Evolutionary conservation across 345 rosid species (phyloP).

Genomic region (Aurinia saxatilis): DNA sequence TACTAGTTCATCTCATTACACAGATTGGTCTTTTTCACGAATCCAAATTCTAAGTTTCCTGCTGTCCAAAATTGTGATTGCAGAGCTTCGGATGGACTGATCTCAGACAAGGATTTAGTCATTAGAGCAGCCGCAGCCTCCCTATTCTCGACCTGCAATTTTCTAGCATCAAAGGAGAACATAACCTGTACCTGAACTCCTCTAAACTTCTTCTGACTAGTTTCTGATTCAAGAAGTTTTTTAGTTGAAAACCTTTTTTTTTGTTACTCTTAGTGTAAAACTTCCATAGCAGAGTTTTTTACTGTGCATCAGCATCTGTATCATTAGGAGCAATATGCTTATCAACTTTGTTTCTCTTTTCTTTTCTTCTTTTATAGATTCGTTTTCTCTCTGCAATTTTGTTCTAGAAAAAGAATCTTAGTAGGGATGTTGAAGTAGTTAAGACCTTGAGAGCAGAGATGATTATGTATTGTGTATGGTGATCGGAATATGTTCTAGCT

Average conservation of each 20-base stretch:
- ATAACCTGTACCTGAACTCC: conserved; percentile 53
- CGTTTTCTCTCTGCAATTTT: neutral
- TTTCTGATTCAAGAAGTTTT: conserved; percentile 7
- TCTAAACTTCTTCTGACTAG: neutral
- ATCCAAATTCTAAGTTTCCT: neutral
- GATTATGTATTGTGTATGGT: no score
- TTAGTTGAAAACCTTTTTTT: conserved; percentile 7
- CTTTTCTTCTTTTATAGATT: neutral
- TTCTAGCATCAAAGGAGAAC: conserved; percentile 55
- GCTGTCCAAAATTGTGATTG: conserved; percentile 15
- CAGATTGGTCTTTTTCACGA: neutral
- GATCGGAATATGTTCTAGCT: no score
- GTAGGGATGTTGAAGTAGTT: neutral
- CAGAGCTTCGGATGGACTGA: conserved; percentile 41
- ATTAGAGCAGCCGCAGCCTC: conserved; percentile 94
- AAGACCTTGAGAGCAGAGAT: neutral
- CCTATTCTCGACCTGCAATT: conserved; percentile 75
- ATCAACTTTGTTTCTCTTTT: neutral
- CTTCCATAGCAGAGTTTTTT: conserved; percentile 21
- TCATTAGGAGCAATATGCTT: conserved; percentile 23
- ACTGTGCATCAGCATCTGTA: conserved; percentile 18
- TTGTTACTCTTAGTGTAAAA: conserved; percentile 1
- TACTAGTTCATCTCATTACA: conserved; percentile 33
- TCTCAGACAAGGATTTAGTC: conserved; percentile 57
- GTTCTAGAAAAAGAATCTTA: conserved; percentile 2